Base-by-base conservation (phyloP, 2,329 filamentous ascomycete genomes). In the Salinomyces thailandicus region DNA sequence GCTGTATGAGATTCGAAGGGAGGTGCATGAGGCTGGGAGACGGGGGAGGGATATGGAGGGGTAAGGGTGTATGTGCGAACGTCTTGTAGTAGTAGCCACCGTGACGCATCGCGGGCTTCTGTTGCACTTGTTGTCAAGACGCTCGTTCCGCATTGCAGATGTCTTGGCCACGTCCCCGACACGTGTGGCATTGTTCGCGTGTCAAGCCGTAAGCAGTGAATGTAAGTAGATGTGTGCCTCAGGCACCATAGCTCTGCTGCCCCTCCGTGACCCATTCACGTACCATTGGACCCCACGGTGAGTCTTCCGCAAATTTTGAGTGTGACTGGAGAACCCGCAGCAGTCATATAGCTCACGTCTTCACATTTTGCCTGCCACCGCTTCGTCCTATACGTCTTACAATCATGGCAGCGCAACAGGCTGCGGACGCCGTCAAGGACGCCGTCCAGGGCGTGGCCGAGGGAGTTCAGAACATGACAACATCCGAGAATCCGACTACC, bases 1-100 rank as follows among this genome's bases (percentile, higher is more conserved):
- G 49, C 68, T 91, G 54, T 84, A 87, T 64, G 81, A 89, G 56
- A 75, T 89, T 46, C 79, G 82, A 57, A 70, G 73, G 44, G 77
- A 81, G 56, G 69, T 87, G 35, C 82, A 81, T 55, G 75, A 79
- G 38, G 84, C 83, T 12, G 77, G 33, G 6, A 29, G 40, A 26
- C 34, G 43, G 13, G 35, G 29, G 31, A 33, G 18, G 12, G 31
- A 33, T n/a, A 16, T 15, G 27, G 14, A 16, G 15, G 11, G 14
- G 27, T 14, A 13, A 30, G 27, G 27, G n/a, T n/a, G n/a, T n/a
- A n/a, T n/a, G n/a, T n/a, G n/a, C n/a, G n/a, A n/a, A n/a, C n/a
- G n/a, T n/a, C n/a, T n/a, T n/a, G n/a, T n/a, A n/a, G n/a, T n/a
- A n/a, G n/a, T n/a, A n/a, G n/a, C n/a, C n/a, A n/a, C n/a, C n/a